Percentiles rank a stretch among this genome's conserved stretches.
phyloP scores from a whole-genome alignment of 768 basidiomycete species.

The Mycena kentingensis region DNA sequence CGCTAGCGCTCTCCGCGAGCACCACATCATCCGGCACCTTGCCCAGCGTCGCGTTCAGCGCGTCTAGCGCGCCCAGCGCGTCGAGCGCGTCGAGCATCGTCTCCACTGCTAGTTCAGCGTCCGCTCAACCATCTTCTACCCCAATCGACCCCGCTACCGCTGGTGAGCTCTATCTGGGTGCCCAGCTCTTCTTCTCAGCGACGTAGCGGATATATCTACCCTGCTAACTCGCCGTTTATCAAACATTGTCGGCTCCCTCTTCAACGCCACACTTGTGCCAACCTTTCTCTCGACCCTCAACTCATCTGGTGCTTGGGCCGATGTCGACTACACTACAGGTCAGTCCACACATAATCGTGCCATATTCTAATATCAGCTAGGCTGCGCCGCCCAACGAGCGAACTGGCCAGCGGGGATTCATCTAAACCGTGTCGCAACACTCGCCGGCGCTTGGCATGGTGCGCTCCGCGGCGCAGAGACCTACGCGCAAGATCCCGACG shows the following conservation, averaged over 20 bases:
- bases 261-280: slow-evolving; percentile 30
- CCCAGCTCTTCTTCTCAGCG: no score
- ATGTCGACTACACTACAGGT: slow-evolving; percentile 58
- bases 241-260: slow-evolving; percentile 44
- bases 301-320: slow-evolving; percentile 56
- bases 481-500: slow-evolving; percentile 41
- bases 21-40: background rate
- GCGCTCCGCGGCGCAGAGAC: slow-evolving; percentile 43
- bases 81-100: background rate
- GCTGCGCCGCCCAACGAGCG: slow-evolving; percentile 61
- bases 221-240: slow-evolving; percentile 41
- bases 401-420: slow-evolving; percentile 72
- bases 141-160: slow-evolving; percentile 21
- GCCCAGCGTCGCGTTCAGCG: background rate
- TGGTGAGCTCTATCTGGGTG: no score
- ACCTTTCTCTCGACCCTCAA: slow-evolving; percentile 49
- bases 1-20: background rate
- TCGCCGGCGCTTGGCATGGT: slow-evolving; percentile 61
- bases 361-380: no score
- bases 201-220: slow-evolving; percentile 35
- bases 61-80: background rate
- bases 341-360: no score
- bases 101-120: background rate
- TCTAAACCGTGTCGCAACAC: slow-evolving; percentile 50
- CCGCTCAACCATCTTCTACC: slow-evolving; percentile 1